Percentiles rank a stretch among this genome's conserved stretches.
phyloP scores from a whole-genome alignment of 1,284 basidiomycete genomes.

The Apiotrichum porosum region DNA sequence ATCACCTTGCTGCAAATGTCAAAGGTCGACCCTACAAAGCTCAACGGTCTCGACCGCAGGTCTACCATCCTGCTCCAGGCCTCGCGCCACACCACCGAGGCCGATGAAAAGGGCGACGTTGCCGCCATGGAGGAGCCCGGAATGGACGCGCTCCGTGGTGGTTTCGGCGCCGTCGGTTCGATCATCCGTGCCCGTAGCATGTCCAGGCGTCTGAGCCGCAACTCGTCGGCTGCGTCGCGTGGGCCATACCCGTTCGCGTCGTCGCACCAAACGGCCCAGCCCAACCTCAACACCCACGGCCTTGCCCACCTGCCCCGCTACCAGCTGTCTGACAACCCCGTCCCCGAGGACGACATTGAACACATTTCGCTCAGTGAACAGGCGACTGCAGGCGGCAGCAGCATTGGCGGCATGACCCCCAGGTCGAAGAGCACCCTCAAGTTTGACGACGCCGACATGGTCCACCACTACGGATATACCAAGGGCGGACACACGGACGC shows the following conservation, averaged over 20 bases:
- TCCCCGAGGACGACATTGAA: constrained; percentile 39
- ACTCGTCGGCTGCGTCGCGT: constrained; percentile 10
- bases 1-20: constrained; percentile 95
- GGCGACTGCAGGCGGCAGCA: neutral
- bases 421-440: constrained; percentile 32
- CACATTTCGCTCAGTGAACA: constrained; percentile 24
- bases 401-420: neutral
- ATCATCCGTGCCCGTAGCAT: constrained; percentile 70
- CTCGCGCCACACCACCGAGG: constrained; percentile 61
- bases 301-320: constrained; percentile 34
- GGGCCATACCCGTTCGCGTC: neutral
- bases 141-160: constrained; percentile 81
- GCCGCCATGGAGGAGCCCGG: constrained; percentile 56
- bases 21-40: constrained; percentile 58
- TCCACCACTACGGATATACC: constrained; percentile 45
- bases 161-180: constrained; percentile 79
- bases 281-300: constrained; percentile 30
- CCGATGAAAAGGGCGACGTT: constrained; percentile 47
- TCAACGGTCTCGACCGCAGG: constrained; percentile 69
- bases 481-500: constrained; percentile 21
- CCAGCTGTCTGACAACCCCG: constrained; percentile 43
- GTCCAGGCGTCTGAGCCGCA: constrained; percentile 28
- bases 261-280: neutral
- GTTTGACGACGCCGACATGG: constrained; percentile 45
- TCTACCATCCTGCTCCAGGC: constrained; percentile 80